Evolutionary conservation across 2,329 filamentous ascomycete genomes (phyloP), one percentile per base, ranked within the genome.

Genomic region (Zymoseptoria brevis): DNA sequence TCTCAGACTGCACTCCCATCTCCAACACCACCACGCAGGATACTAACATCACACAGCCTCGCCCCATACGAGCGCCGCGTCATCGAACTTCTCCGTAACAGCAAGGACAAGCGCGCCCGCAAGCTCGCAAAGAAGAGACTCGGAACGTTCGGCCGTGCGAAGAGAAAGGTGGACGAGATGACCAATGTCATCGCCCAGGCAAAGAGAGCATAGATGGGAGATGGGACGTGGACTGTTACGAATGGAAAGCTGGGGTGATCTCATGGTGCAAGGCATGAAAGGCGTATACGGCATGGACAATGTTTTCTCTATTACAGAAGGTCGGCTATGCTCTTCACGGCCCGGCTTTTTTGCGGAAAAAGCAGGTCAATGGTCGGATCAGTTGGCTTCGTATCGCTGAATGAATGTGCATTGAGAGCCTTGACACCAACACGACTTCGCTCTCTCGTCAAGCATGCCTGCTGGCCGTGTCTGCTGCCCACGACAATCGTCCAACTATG

Each of bases 91-190:
- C 88, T 99, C 81, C 90, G 94, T 75, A 99, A 99, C 89, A 88
- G 85, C 83, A 95, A 96, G 84, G 94, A 99, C 82, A 97, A 97
- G 90, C 90, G 93, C 81, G 93, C 93, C 75, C 87, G 93, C 73
- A 96, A 96, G 88, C 89, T 96, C 75, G 93, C 93, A 75, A 97
- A 97, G 92, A 96, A 96, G 89, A 87, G 93, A 80, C 92, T 99
- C 83, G 94, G 94, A 78, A 97, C 94, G 73, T 97, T 97, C 81
- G 89, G 90, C 76, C 93, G 94, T 80, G 93, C 93, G 76, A 99
- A 99, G 93, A 87, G 85, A 79, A 99, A 99, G 93, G 94, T 99
- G 72, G 94, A 99, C 78, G 93, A 97, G 83, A 90, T 99, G 82
- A 90, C 91, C 82, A 87, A 90, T 75, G 89, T 99, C 80, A 99